A percentile compares a stretch with the other conserved stretches of the same genome.
phyloP scores from a whole-genome alignment of 345 rosid genomes.

The Citrus medica region DNA sequence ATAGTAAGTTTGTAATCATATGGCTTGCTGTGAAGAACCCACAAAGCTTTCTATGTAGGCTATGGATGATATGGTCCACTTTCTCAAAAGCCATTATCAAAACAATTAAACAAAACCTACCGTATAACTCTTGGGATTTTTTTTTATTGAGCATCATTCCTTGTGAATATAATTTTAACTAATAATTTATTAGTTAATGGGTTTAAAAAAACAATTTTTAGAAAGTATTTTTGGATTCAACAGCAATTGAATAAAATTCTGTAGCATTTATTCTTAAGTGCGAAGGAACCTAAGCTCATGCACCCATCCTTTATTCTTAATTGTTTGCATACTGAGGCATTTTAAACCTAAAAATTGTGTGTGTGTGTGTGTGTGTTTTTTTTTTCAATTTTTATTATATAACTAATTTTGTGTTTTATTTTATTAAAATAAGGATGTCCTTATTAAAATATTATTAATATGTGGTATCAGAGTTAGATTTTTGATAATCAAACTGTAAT shows the following conservation, averaged over 20 bases:
- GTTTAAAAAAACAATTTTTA: neutral
- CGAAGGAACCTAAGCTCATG: neutral
- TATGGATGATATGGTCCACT: neutral
- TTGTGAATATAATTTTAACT: neutral
- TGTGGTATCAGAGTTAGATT: no score
- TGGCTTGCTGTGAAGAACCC: constrained; percentile 12
- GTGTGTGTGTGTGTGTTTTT: no score
- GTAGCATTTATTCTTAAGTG: neutral
- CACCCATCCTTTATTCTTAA: neutral
- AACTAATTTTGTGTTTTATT: no score
- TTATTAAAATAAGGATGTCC: no score
- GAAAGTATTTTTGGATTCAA: neutral
- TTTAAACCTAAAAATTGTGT: no score
- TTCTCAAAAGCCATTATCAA: neutral
- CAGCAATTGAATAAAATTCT: neutral
- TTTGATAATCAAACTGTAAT: no score
- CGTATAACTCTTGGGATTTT: neutral
- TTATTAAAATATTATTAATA: no score
- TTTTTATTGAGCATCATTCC: neutral
- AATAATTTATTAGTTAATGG: neutral
- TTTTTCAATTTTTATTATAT: no score
- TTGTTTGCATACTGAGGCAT: no score
- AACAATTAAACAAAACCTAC: neutral
- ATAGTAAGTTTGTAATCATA: constrained; percentile 28
- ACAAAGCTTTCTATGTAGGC: constrained; percentile 13